Evolutionary conservation across 2,329 filamentous ascomycete species (phyloP).

Genomic region (Neonectria coccinea): DNA sequence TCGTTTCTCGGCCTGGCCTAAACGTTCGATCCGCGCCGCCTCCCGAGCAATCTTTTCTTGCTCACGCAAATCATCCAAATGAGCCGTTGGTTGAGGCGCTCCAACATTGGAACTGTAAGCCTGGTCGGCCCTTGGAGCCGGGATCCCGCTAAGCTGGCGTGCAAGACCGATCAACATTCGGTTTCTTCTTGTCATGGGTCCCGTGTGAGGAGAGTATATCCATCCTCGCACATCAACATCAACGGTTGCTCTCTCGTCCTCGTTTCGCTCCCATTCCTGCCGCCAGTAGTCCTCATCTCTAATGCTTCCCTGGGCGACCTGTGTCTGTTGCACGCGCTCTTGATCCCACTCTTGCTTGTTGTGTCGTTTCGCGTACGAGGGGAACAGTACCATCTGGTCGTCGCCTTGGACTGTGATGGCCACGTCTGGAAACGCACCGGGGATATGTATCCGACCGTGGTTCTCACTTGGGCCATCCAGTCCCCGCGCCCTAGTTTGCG

Average conservation of each 20-base stretch:
- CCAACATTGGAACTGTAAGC: slow-evolving; percentile 36
- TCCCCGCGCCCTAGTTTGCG: slow-evolving; percentile 59
- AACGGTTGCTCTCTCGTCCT: slow-evolving; percentile 86
- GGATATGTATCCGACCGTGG: slow-evolving; percentile 61
- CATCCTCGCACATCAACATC: slow-evolving; percentile 96
- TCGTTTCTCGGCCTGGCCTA: slow-evolving; percentile 77
- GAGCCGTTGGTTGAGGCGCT: slow-evolving; percentile 40
- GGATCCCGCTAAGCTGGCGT: slow-evolving; percentile 87
- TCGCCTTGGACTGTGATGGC: slow-evolving; percentile 83
- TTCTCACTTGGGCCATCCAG: slow-evolving; percentile 46
- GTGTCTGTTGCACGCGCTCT: slow-evolving; percentile 43
- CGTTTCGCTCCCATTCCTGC: slow-evolving; percentile 80
- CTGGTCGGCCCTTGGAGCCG: slow-evolving; percentile 68
- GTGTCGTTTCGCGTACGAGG: slow-evolving; percentile 88
- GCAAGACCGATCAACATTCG: slow-evolving; percentile 88
- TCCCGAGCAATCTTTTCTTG: slow-evolving; percentile 78
- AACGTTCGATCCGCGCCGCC: slow-evolving; percentile 80
- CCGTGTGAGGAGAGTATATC: slow-evolving; percentile 89
- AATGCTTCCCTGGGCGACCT: slow-evolving; percentile 54
- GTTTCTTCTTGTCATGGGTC: slow-evolving; percentile 88
- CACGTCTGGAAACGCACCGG: slow-evolving; percentile 85
- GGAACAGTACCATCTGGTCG: slow-evolving; percentile 95
- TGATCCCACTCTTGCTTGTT: slow-evolving; percentile 60
- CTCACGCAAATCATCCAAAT: slow-evolving; percentile 62
- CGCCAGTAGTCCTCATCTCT: slow-evolving; percentile 81